These are phyloP conservation scores for Cystobasidium pallidum DNA, from an alignment of 1,284 basidiomycete genomes.

Conservation along the genomic window DNA sequence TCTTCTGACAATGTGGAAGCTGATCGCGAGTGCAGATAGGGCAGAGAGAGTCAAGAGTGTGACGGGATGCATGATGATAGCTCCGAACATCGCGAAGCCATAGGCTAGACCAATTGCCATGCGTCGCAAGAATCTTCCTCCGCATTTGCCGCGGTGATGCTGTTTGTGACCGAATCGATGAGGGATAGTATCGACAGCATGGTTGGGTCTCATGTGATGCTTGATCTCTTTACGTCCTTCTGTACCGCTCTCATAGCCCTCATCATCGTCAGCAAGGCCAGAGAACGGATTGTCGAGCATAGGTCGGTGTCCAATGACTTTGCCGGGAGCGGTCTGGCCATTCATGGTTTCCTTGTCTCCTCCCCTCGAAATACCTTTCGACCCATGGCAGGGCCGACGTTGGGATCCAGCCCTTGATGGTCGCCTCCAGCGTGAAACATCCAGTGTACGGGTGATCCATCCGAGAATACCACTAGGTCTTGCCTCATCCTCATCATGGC, in stretches of 20 bases:
- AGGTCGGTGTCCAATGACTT: constrained; percentile 35
- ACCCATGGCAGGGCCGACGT: constrained; percentile 12
- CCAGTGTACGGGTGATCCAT: constrained; percentile 19
- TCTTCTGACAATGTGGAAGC: constrained; percentile 15
- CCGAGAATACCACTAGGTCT: constrained; percentile 6
- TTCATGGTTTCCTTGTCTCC: constrained; percentile 1
- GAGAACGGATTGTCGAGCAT: constrained; percentile 44
- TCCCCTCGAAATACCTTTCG: not conserved
- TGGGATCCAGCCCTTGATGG: not conserved
- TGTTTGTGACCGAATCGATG: constrained; percentile 14
- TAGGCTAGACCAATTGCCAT: constrained; percentile 36
- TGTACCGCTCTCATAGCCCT: not conserved
- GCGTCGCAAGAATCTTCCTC: constrained; percentile 31
- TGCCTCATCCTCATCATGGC: not conserved
- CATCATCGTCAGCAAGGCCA: constrained; percentile 35
- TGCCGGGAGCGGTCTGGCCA: constrained; percentile 7
- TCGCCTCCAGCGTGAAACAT: constrained; percentile 28
- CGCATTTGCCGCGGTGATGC: constrained; percentile 25
- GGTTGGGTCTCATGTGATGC: constrained; percentile 6
- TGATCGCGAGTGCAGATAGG: constrained; percentile 10
- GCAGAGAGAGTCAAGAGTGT: constrained; percentile 20
- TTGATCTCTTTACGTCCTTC: not conserved
- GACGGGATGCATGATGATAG: constrained; percentile 33
- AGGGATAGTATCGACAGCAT: not conserved
- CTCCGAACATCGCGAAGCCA: constrained; percentile 24